Evolutionary conservation across 2,329 filamentous ascomycete genomes (phyloP).

Genomic region (Aspergillus fijiensis): DNA sequence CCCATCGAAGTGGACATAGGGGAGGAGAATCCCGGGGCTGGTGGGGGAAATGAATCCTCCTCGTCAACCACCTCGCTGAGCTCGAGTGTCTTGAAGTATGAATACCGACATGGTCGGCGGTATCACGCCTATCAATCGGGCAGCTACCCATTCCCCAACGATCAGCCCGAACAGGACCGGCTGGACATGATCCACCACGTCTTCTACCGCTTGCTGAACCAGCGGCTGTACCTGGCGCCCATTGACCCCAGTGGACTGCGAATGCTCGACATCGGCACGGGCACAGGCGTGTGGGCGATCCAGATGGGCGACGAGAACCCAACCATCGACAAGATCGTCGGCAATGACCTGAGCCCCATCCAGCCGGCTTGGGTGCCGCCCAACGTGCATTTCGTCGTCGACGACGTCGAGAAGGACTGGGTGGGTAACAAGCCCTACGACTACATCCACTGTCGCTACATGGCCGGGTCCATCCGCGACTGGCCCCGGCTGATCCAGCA

Average conservation of each 20-base stretch:
- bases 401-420: slow-evolving; percentile 37
- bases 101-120: slow-evolving; percentile 25
- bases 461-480: slow-evolving; percentile 33
- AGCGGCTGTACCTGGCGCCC: slow-evolving; percentile 40
- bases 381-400: slow-evolving; percentile 35
- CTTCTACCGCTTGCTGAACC: slow-evolving; percentile 37
- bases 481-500: slow-evolving; percentile 23
- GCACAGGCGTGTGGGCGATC: slow-evolving; percentile 36
- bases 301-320: slow-evolving; percentile 40
- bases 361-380: slow-evolving; percentile 40
- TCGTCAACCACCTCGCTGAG: slow-evolving; percentile 10
- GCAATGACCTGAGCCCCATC: slow-evolving; percentile 46
- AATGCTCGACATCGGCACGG: slow-evolving; percentile 43
- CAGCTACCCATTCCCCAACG: slow-evolving; percentile 37
- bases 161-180: slow-evolving; percentile 37
- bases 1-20: no score
- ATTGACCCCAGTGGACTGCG: slow-evolving; percentile 29
- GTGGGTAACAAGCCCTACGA: slow-evolving; percentile 29
- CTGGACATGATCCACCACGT: slow-evolving; percentile 39
- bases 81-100: slow-evolving; percentile 14
- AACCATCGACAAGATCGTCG: slow-evolving; percentile 27
- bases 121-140: slow-evolving; percentile 31
- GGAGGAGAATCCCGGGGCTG: no score
- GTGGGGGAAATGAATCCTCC: no score
- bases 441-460: slow-evolving; percentile 35